Evolutionary conservation across 2,329 filamentous ascomycete genomes (phyloP).

Genomic region (Sporothrix brunneoviolacea): DNA sequence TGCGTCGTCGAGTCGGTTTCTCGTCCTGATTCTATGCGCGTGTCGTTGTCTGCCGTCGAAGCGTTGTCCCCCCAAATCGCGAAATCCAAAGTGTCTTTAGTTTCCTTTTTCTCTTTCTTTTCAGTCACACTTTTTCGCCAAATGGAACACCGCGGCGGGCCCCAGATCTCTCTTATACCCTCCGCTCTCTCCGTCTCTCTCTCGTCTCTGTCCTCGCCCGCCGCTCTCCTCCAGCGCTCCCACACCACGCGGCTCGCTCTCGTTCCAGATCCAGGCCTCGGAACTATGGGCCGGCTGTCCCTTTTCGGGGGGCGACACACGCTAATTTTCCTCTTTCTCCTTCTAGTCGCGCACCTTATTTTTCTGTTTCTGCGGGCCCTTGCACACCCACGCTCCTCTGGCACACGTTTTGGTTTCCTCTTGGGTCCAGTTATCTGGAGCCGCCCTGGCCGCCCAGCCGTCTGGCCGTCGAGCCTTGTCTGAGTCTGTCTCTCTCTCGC

Average conservation of each 20-base stretch:
- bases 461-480: slow-evolving; percentile 6
- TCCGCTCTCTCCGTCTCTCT: background rate
- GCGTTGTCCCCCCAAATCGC: too few species aligned
- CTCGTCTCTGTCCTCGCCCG: background rate
- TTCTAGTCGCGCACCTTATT: background rate
- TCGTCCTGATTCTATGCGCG: too few species aligned
- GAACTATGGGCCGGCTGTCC: slow-evolving; percentile 17
- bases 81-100: too few species aligned
- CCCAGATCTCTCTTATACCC: background rate
- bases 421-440: background rate
- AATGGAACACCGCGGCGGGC: too few species aligned
- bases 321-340: background rate
- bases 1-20: too few species aligned
- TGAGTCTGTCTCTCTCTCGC: background rate
- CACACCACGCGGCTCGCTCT: slow-evolving; percentile 6
- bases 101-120: background rate
- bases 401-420: background rate
- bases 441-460: slow-evolving; percentile 10
- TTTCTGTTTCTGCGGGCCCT: too few species aligned
- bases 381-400: too few species aligned
- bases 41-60: too few species aligned
- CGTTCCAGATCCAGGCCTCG: slow-evolving; percentile 16
- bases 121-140: background rate
- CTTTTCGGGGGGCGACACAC: slow-evolving; percentile 14
- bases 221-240: background rate